A percentile compares a stretch with the other conserved stretches of the same genome.
Evolutionary conservation across 495 filamentous ascomycete genomes (phyloP).

Genomic region (Rhizodiscina lignyota): DNA sequence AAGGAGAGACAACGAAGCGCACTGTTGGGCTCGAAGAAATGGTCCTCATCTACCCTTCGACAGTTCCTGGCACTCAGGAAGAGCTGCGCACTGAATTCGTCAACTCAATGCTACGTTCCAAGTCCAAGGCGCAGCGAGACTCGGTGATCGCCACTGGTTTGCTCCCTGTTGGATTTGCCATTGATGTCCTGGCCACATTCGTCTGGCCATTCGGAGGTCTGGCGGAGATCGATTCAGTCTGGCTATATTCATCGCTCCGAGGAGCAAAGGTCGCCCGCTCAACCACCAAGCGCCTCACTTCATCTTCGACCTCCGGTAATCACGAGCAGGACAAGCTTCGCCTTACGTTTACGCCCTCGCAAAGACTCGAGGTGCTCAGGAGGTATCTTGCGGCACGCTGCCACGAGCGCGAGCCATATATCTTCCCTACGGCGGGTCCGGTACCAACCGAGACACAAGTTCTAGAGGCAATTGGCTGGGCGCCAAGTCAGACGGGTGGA

Average conservation of each 20-base stretch:
- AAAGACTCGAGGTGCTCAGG: conserved; percentile 15
- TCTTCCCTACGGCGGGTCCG: conserved; percentile 11
- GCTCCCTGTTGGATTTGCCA: too few species aligned
- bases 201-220: too few species aligned
- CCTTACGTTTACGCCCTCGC: conserved; percentile 18
- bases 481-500: conserved; percentile 15
- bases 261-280: too few species aligned
- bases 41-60: conserved; percentile 20
- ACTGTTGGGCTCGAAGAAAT: conserved; percentile 21
- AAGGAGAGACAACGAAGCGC: conserved; percentile 13
- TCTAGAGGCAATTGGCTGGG: conserved; percentile 24
- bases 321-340: too few species aligned
- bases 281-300: too few species aligned
- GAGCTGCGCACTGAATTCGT: conserved; percentile 22
- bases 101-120: conserved; percentile 21
- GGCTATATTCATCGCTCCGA: too few species aligned
- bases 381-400: conserved; percentile 17
- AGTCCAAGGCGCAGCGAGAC: conserved; percentile 22
- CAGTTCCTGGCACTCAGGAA: conserved; percentile 11
- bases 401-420: conserved; percentile 10
- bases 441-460: conserved; percentile 19
- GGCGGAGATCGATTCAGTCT: too few species aligned
- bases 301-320: too few species aligned
- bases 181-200: too few species aligned
- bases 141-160: conserved; percentile 23